A percentile compares a stretch with the other conserved stretches of the same genome.
These are phyloP conservation scores for Begonia fuchsioides DNA, from an alignment of 306 rosid genomes.

Conservation along the genomic window DNA sequence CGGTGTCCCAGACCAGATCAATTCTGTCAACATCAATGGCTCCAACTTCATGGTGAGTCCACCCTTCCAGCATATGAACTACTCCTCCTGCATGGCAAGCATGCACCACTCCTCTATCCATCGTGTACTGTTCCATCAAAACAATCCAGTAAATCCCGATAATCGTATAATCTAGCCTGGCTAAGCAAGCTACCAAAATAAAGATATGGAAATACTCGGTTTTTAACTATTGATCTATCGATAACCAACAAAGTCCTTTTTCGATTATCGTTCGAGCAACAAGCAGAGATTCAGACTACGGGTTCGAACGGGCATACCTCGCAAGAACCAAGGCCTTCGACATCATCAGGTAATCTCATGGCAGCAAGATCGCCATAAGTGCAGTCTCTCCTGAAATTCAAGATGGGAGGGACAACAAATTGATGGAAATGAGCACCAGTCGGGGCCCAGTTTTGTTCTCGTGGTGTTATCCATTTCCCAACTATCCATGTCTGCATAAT, in stretches of 20 bases:
- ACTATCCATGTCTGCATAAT: conserved; percentile 73
- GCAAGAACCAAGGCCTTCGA: conserved; percentile 67
- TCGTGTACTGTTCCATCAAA: conserved; percentile 48
- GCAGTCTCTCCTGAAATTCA: conserved; percentile 69
- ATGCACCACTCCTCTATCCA: conserved; percentile 95
- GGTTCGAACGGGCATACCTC: too few relatives aligned
- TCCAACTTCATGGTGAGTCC: conserved; percentile 93
- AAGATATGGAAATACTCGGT: too few relatives aligned
- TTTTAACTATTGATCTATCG: too few relatives aligned
- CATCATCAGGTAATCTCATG: conserved; percentile 78
- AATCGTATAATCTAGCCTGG: too few relatives aligned
- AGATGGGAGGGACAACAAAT: conserved; percentile 89
- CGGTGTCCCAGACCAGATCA: conserved; percentile 84
- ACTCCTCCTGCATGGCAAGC: conserved; percentile 99
- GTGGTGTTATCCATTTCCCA: conserved; percentile 95
- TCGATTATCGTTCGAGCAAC: too few relatives aligned
- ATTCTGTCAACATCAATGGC: conserved; percentile 76
- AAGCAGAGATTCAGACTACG: too few relatives aligned
- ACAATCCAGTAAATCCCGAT: too few relatives aligned
- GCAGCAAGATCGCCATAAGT: conserved; percentile 93
- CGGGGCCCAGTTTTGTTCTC: conserved; percentile 89
- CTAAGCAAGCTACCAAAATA: too few relatives aligned
- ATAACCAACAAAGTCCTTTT: too few relatives aligned
- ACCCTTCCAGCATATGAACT: conserved; percentile 75
- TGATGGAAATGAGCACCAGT: conserved; percentile 83